These are phyloP conservation scores for Fraxinus anomala DNA, from an alignment of 257 asterid genomes.

Conservation along the genomic window DNA sequence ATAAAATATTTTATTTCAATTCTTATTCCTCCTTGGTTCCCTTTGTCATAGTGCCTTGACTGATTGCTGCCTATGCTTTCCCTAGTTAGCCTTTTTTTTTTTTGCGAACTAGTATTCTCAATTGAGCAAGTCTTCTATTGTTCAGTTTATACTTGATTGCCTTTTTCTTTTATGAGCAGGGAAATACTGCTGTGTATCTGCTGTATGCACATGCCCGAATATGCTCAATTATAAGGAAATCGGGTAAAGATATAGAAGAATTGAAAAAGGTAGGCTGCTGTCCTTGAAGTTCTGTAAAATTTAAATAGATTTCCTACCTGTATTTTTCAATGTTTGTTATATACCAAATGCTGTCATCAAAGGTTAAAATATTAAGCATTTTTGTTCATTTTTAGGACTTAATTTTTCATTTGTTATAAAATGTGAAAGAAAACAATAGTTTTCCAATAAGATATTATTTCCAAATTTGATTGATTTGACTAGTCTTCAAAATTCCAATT, in stretches of 20 bases:
- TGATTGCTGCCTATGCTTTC: not conserved
- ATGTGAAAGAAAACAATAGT: not conserved
- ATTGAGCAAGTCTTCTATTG: not conserved
- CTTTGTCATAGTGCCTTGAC: not conserved
- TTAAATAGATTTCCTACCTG: not conserved
- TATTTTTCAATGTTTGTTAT: not conserved
- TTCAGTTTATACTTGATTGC: slow-evolving; percentile 21
- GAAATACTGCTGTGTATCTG: slow-evolving; percentile 95
- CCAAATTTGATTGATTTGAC: not conserved
- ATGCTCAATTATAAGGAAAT: slow-evolving; percentile 91
- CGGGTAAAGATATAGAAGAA: slow-evolving; percentile 78
- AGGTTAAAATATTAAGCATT: not conserved
- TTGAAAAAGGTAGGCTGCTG: slow-evolving; percentile 58
- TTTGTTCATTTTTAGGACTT: not conserved
- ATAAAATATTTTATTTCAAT: not conserved
- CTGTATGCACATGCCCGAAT: slow-evolving; percentile 97
- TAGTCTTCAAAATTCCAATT: not conserved
- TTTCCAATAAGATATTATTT: not conserved
- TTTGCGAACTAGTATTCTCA: not conserved
- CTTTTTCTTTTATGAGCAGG: slow-evolving; percentile 53
- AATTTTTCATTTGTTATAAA: not conserved
- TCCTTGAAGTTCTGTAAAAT: slow-evolving; percentile 4
- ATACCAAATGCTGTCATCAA: not conserved
- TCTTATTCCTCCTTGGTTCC: not conserved
- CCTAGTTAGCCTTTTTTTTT: slow-evolving; percentile 6